Base-by-base conservation (phyloP, 768 basidiomycete genomes). In the Trametes villosa region DNA sequence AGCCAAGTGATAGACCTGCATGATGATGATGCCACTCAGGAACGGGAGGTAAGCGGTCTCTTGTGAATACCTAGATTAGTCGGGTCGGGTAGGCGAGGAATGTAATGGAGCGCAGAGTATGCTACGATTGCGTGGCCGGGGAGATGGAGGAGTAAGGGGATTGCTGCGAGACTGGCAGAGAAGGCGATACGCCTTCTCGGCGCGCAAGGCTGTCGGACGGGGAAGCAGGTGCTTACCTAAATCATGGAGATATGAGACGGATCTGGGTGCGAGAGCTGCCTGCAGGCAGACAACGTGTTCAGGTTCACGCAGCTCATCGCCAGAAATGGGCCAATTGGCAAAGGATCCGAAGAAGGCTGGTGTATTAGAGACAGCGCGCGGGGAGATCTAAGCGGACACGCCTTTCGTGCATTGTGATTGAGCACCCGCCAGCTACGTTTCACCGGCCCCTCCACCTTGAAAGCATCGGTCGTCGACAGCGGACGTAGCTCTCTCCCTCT, bases 241-340 rank as follows among this genome's bases (percentile, higher is more conserved):
- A 65, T 60, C 62, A 62, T 65, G 64, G 48, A 66, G 59, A 67
- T 61, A 62, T 60, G 62, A 55, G 45, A 65, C 62, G 64, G 69
- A 69, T 69, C 62, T 68, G 64, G 57, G 40, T 22, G 60, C 38
- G 64, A 52, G 30, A 50, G 52, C 53, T 69, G 71, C 71, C 71
- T 72, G 71, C 71, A 72, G 71, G 71, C 71, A 68, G 64, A 58
- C 60, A 69, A 69, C 71, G 71, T 72, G 71, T 66, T 62, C 64
- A 62, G 63, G 66, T 60, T 61, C 65, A 50, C 53, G 65, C 59
- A 63, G 41, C 60, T 63, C 61, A 34, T 52, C 62, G 58, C 53
- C 58, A 64, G 66, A 67, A 64, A 60, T 59, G 54, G 59, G 63
- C 71, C 71, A 70, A 71, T 71, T 59, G 57, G 67, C 59, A 67